phyloP scores from a whole-genome alignment of 306 rosid genomes.

The Rosa lucieae region DNA sequence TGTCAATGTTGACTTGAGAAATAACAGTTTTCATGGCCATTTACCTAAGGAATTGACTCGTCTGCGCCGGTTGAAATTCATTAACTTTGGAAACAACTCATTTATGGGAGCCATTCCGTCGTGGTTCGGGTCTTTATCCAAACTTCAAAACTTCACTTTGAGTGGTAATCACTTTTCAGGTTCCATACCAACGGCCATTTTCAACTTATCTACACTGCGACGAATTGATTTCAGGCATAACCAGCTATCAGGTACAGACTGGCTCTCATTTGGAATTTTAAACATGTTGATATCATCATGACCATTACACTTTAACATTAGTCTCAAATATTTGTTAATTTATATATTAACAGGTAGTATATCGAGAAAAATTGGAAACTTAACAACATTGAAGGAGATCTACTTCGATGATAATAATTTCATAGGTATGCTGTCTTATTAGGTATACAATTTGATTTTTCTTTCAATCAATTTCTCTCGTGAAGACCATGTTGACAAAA shows the following conservation, averaged over 20 bases:
- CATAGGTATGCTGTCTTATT: too few relatives aligned
- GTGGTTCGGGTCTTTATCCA: slow-evolving; percentile 9
- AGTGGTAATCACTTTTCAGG: slow-evolving; percentile 3
- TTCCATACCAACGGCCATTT: slow-evolving; percentile 5
- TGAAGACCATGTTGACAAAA: too few relatives aligned
- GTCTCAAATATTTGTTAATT: too few relatives aligned
- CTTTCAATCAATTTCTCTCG: too few relatives aligned
- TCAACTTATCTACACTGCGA: slow-evolving; percentile 19
- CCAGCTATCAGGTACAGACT: slow-evolving; percentile 13
- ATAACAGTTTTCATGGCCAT: slow-evolving; percentile 12
- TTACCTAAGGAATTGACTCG: not conserved
- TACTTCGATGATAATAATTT: too few relatives aligned
- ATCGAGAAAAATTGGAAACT: too few relatives aligned
- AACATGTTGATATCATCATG: too few relatives aligned
- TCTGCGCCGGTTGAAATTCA: slow-evolving; percentile 4
- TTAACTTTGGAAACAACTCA: slow-evolving; percentile 7
- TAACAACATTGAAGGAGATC: too few relatives aligned
- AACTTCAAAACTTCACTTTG: not conserved
- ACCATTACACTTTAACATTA: too few relatives aligned
- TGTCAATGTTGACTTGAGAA: not conserved
- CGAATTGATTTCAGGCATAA: slow-evolving; percentile 8
- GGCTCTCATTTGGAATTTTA: too few relatives aligned
- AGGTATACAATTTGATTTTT: too few relatives aligned
- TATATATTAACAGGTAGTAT: too few relatives aligned
- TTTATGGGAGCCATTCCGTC: slow-evolving; percentile 19